A percentile compares a stretch with the other conserved stretches of the same genome.
phyloP scores from a whole-genome alignment of 371 early-diverging fungal genomes.

The Mortierella sp. region DNA sequence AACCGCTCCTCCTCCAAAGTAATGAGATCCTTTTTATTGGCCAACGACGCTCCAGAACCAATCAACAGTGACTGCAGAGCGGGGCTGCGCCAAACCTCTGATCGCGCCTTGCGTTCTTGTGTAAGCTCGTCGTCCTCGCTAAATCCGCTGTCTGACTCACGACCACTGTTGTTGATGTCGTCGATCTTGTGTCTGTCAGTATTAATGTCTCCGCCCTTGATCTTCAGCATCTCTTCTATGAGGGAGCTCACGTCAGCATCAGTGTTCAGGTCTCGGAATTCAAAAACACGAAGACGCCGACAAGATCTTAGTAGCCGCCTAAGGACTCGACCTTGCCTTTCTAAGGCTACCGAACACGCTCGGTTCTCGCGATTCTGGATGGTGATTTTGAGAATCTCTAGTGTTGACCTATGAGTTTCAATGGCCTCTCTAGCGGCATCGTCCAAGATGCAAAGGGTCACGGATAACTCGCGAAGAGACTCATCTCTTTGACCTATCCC shows the following conservation, averaged over 20 bases:
- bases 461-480: slow-evolving; percentile 9
- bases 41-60: too few species aligned
- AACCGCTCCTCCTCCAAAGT: neutral
- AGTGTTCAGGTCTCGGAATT: neutral
- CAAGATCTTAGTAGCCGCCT: neutral
- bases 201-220: neutral
- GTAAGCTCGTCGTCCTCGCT: neutral
- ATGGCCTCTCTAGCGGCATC: slow-evolving; percentile 7
- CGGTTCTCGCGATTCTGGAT: neutral
- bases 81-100: slow-evolving; percentile 1
- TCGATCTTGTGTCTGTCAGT: neutral
- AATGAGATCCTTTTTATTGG: neutral
- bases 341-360: neutral
- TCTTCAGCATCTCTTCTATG: slow-evolving; percentile 5
- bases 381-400: slow-evolving; percentile 18
- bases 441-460: slow-evolving; percentile 3
- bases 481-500: neutral
- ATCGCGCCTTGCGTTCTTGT: neutral
- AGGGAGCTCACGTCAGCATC: slow-evolving; percentile 6
- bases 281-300: neutral
- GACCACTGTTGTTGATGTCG: neutral
- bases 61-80: slow-evolving; percentile 1
- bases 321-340: slow-evolving; percentile 2
- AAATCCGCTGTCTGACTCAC: slow-evolving; percentile 2
- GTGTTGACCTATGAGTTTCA: neutral